A percentile compares a stretch with the other conserved stretches of the same genome.
phyloP scores from a whole-genome alignment of 306 rosid species.

The Biancaea sappan region DNA sequence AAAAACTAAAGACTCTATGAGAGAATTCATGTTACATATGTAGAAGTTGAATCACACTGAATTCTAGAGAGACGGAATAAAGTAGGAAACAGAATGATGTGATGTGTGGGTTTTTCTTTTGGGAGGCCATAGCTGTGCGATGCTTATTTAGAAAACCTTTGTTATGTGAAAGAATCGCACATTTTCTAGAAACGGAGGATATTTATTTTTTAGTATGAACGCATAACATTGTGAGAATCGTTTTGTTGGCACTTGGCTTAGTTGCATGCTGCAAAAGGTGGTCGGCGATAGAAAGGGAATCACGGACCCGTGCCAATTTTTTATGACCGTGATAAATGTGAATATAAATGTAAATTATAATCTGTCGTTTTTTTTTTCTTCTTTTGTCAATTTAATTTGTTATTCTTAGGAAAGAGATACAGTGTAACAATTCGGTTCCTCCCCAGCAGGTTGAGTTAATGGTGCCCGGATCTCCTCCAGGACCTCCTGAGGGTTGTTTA shows the following conservation, averaged over 20 bases:
- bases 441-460: not conserved
- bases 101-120: not conserved
- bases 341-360: no score
- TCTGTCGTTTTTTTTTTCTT: not conserved
- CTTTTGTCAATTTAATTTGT: not conserved
- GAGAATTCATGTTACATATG: no score
- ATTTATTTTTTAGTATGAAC: not conserved
- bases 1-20: no score
- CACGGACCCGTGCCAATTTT: no score
- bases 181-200: not conserved
- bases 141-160: not conserved
- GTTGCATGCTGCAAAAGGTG: not conserved
- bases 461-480: no score
- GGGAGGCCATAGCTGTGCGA: not conserved
- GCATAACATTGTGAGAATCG: not conserved
- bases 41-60: not conserved
- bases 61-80: not conserved
- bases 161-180: not conserved
- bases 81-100: not conserved
- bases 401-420: not conserved
- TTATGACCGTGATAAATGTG: no score
- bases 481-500: no score
- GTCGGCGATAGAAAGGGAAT: not conserved
- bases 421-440: not conserved
- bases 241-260: not conserved